Base-by-base conservation (phyloP, 163 green algal species). In the Botryococcus braunii region DNA sequence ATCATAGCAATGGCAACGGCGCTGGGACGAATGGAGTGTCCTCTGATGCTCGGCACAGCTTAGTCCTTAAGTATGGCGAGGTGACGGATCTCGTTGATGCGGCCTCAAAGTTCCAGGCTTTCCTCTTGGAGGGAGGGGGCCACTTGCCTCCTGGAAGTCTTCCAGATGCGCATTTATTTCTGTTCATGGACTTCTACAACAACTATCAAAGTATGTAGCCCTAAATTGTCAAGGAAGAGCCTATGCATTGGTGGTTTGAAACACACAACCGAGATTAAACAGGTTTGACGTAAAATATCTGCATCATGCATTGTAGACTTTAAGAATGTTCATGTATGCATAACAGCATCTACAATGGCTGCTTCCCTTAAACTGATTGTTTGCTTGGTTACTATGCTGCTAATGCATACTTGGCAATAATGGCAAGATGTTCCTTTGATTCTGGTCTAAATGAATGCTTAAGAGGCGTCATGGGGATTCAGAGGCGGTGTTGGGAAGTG, bases 181-280 rank as follows among this genome's bases (percentile, higher is more conserved):
- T n/a, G n/a, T 91, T 89, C 74, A 39, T 82, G 41, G 90, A 93
- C 72, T 92, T 97, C 50, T 96, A 92, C 74, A 74, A 81, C 49
- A 92, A 90, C 75, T 97, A 97, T 84, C 88, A 85, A 61, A 48
- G 63, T 69, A 25, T 25, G 61, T n/a, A 11, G 7, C 8, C 23
- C 21, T 23, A 27, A 17, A 13, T 17, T 52, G 43, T 13, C 43
- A 17, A 17, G 17, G 13, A 52, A 27, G 43, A 17, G 43, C 13
- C 43, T 52, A 17, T 17, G 43, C 17, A 13, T 27, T 13, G 13
- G 43, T 17, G 43, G 13, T 13, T 17, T 52, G 13, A 17, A 13
- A 52, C 13, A 52, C 13, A 27, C 13, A 13, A 52, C 43, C 17
- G 43, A 17, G 13, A 52, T 27, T 17, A 27, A 27, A 13, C 43